Percentiles rank a stretch among this genome's conserved stretches.
These are phyloP conservation scores for Setaria viridis DNA, from an alignment of 202 grass and related monocot genomes.

Conservation along the genomic window DNA sequence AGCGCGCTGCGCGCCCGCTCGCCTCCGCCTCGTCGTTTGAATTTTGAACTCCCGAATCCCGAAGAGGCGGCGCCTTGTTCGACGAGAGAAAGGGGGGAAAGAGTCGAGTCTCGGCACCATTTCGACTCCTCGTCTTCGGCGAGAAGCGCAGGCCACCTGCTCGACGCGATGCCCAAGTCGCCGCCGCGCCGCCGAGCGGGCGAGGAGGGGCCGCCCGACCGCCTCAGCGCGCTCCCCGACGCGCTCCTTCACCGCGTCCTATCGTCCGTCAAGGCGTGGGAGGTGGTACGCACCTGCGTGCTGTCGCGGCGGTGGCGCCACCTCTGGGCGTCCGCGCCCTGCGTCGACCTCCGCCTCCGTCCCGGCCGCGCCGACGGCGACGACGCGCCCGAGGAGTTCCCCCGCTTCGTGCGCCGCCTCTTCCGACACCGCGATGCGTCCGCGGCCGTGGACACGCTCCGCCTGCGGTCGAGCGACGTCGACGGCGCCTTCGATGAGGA, in stretches of 20 bases:
- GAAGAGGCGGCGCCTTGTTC: neutral
- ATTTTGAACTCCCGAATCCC: neutral
- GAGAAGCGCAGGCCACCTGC: neutral
- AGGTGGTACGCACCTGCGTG: conserved; percentile 30
- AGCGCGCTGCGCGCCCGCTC: neutral
- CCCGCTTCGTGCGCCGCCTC: neutral
- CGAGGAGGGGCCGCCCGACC: neutral
- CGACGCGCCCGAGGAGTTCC: neutral
- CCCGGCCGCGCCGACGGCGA: neutral
- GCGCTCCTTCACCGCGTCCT: conserved; percentile 40
- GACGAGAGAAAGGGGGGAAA: neutral
- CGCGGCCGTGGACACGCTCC: conserved; percentile 16
- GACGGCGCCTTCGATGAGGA: neutral
- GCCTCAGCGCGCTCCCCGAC: conserved; percentile 39
- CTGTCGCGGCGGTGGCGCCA: conserved; percentile 42
- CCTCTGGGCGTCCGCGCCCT: conserved; percentile 42
- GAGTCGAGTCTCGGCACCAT: neutral
- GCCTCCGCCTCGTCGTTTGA: neutral
- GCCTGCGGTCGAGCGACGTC: conserved; percentile 13
- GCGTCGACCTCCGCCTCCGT: conserved; percentile 26
- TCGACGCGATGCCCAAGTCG: neutral
- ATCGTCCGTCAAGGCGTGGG: conserved; percentile 33
- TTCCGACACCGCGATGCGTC: conserved; percentile 22
- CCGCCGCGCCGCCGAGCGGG: neutral
- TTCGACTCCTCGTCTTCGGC: neutral